Conservation (phyloP, 192 early-diverging fungal genomes). For the Kickxella alabastrina region DNA sequence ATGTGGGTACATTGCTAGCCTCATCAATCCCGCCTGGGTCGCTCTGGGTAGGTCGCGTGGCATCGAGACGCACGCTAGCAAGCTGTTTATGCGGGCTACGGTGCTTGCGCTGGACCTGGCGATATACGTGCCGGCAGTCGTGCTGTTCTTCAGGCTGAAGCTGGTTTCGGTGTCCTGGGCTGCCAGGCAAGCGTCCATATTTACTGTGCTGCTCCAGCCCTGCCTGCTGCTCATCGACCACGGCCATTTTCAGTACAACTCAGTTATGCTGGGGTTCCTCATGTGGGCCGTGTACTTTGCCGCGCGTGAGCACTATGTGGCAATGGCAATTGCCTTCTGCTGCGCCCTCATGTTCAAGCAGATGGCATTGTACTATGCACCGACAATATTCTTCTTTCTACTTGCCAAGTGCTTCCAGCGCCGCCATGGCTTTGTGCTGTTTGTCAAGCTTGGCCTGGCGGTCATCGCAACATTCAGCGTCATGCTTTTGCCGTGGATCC, state of each 20-base stretch:
- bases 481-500: slow-evolving; percentile 68
- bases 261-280: slow-evolving; percentile 91
- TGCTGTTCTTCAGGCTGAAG: slow-evolving; percentile 56
- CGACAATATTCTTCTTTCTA: slow-evolving; percentile 86
- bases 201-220: slow-evolving; percentile 77
- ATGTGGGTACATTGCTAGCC: slow-evolving; percentile 69
- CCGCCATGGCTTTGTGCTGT: slow-evolving; percentile 19
- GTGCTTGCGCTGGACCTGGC: slow-evolving; percentile 71
- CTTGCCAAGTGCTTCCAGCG: slow-evolving; percentile 66
- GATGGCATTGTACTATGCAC: slow-evolving; percentile 93
- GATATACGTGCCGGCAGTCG: slow-evolving; percentile 73
- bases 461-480: slow-evolving; percentile 69
- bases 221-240: slow-evolving; percentile 91
- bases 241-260: slow-evolving; percentile 98
- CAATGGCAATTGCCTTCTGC: slow-evolving; percentile 79
- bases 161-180: slow-evolving; percentile 15
- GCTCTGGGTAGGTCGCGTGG: slow-evolving; percentile 84
- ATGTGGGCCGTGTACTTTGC: slow-evolving; percentile 73
- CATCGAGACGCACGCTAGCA: slow-evolving; percentile 64
- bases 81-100: slow-evolving; percentile 88
- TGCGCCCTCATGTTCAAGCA: slow-evolving; percentile 89
- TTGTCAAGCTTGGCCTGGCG: slow-evolving; percentile 67
- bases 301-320: slow-evolving; percentile 55
- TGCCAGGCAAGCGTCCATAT: slow-evolving; percentile 40
- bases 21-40: slow-evolving; percentile 80